Evolutionary conservation across 805 yeast species (phyloP).

Genomic region (Candida nitratophila): DNA sequence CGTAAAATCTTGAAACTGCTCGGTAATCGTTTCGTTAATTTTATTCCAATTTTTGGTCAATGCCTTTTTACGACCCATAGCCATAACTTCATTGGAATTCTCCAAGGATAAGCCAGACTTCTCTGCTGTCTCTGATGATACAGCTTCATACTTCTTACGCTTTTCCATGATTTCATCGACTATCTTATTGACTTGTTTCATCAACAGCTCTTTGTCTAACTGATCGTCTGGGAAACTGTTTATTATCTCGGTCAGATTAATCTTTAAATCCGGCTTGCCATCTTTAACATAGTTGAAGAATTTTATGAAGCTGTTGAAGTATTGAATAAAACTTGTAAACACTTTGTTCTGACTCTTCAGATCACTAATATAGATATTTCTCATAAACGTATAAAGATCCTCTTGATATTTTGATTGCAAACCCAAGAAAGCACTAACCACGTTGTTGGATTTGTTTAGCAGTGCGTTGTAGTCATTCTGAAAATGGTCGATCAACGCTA

Average conservation of each 20-base stretch:
- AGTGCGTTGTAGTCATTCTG: conserved; percentile 33
- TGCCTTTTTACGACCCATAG: conserved; percentile 16
- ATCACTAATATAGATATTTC: conserved; percentile 77
- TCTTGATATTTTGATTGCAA: conserved; percentile 69
- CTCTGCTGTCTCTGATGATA: conserved; percentile 14
- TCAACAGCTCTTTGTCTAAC: conserved; percentile 28
- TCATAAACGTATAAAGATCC: conserved; percentile 66
- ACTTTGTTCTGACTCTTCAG: conserved; percentile 35
- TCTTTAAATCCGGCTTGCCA: conserved; percentile 29
- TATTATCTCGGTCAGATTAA: conserved; percentile 38
- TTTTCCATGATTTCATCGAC: conserved; percentile 31
- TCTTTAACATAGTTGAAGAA: conserved; percentile 57
- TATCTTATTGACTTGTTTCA: conserved; percentile 32
- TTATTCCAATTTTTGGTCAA: conserved; percentile 36
- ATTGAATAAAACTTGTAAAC: conserved; percentile 62
- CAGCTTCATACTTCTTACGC: conserved; percentile 31
- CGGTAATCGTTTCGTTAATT: conserved; percentile 27
- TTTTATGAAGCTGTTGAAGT: conserved; percentile 64
- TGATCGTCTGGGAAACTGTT: conserved; percentile 4
- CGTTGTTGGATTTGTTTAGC: conserved; percentile 40
- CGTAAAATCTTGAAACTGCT: conserved; percentile 3
- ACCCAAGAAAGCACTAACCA: conserved; percentile 59
- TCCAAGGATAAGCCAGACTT: conserved; percentile 4
- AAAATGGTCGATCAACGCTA: conserved; percentile 44
- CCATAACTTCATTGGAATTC: conserved; percentile 14